Evolutionary conservation across 257 asterid genomes (phyloP), one percentile per base, ranked within the genome.

Genomic region (Solanum sitiens): DNA sequence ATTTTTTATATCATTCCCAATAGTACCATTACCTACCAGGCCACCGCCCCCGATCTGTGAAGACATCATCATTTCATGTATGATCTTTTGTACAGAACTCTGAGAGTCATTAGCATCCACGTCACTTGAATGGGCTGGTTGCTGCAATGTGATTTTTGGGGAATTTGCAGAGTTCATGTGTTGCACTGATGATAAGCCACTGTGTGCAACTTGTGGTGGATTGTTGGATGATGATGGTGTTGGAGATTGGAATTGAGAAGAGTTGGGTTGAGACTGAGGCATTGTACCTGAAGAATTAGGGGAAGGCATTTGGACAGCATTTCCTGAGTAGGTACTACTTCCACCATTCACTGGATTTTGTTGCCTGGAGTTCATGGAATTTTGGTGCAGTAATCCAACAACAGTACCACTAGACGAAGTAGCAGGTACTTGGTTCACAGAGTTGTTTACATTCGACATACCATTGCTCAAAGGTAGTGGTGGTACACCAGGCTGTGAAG

Each of bases 61-160:
- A n/a, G 99, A 90, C 98, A 94, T 92, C 97, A 94, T 92, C 96
- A 96, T 93, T 70, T 94, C 95, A 2, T 94, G 95, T 90, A 96
- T 89, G 86, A 96, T 94, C 92, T 96, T 95, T 93, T 96, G 98
- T 44, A 95, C 99, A 1, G 99, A 95, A 90, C 96, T 95, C 79
- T 96, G 98, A 13, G 99, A 92, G 61, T 96, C 99, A 33, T 91
- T 94, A 11, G 93, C 96, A 87, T 94, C 98, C 13, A 93, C 85
- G 18, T 94, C 96, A 73, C 92, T 89, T 20, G 98, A 91, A 33
- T 93, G 90, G 47, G 95, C 89, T 14, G 97, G 92, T 86, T 96
- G 98, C 89, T 91, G 97, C 92, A 92, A 89, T 11, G 97, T 76
- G 35, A 95, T 87, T 88, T 92, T 93, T 11, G 98, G 94, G 65